Base-by-base conservation (phyloP, 495 filamentous ascomycete species). In the Hypoxylon rickii region DNA sequence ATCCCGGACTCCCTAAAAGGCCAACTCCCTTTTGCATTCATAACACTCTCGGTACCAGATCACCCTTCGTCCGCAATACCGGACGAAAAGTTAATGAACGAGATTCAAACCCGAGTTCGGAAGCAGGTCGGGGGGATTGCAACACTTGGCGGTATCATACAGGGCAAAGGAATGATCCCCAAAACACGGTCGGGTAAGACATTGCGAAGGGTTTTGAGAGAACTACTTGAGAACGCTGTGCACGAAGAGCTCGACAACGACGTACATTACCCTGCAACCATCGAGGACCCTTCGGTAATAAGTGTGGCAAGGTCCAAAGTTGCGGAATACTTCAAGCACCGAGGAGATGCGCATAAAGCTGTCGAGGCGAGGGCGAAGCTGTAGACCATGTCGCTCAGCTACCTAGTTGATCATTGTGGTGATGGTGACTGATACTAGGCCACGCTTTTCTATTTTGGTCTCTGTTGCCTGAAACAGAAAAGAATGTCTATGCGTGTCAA, bases 151-250 rank as follows among this genome's bases (percentile, higher is more conserved):
- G 91, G 91, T 1, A 86, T 96, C 61, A 89, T 96, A 22, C 84
- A 88, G 55, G 88, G 89, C 6, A 83, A 83, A 33, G 89, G 87
- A n/a, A 92, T 96, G 82, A 96, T 96, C 43, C 92, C 92, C 5
- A 92, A 91, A 75, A 97, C 92, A 21, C 72, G 92, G 17, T 89
- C 85, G 19, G 92, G 92, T 3, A 96, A 96, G 81, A 96, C 89
- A 20, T 64, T 96, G 51, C 75, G 93, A 11, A 76, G 92, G 48
- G 89, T 94, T 21, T 64, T 96, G 72, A 78, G 86, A 39, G 90
- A 94, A 72, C 68, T 96, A 54, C 67, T 96, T 2, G 92, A 96
- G 78, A 81, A 83, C 43, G 80, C 78, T 6, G 75, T 78, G 21
- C 71, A 77, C 19, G 78, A 73, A 1, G 74, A 82, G 43, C 70